These are phyloP conservation scores for Pichia sp. DNA, from an alignment of 1,139 yeast genomes.

Conservation along the genomic window DNA sequence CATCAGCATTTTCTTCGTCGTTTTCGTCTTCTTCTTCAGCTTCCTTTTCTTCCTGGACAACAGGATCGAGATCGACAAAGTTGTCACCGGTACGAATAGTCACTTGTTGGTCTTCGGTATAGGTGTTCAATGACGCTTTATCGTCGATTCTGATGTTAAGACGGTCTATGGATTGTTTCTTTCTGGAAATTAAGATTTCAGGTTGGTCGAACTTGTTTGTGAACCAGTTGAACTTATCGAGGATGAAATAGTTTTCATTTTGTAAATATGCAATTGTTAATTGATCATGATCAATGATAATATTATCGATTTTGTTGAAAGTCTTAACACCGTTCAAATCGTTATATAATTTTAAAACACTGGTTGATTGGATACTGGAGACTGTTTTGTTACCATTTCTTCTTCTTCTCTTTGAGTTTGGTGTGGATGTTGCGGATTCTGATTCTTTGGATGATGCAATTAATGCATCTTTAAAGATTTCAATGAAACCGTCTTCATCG, in stretches of 20 bases:
- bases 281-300: slow-evolving; percentile 42
- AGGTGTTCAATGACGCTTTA: slow-evolving; percentile 65
- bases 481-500: slow-evolving; percentile 36
- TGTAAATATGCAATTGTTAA: slow-evolving; percentile 70
- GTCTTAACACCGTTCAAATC: slow-evolving; percentile 12
- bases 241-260: slow-evolving; percentile 60
- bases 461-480: slow-evolving; percentile 34
- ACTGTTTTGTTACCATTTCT: slow-evolving; percentile 19
- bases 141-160: slow-evolving; percentile 46
- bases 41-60: slow-evolving; percentile 43
- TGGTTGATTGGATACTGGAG: slow-evolving; percentile 49
- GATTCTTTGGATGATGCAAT: slow-evolving; percentile 20
- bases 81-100: slow-evolving; percentile 65
- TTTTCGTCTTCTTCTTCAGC: slow-evolving; percentile 36
- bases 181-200: slow-evolving; percentile 38
- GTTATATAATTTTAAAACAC: slow-evolving; percentile 39
- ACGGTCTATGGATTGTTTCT: slow-evolving; percentile 35
- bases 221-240: slow-evolving; percentile 60
- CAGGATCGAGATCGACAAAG: slow-evolving; percentile 47
- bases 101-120: slow-evolving; percentile 64
- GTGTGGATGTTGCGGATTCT: slow-evolving; percentile 7
- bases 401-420: slow-evolving; percentile 28
- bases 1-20: slow-evolving; percentile 42
- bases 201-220: slow-evolving; percentile 15
- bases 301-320: slow-evolving; percentile 26